A percentile compares a stretch with the other conserved stretches of the same genome.
Conservation (phyloP, 352 stramenopile genomes). For the Pythium vanterpoolii region DNA sequence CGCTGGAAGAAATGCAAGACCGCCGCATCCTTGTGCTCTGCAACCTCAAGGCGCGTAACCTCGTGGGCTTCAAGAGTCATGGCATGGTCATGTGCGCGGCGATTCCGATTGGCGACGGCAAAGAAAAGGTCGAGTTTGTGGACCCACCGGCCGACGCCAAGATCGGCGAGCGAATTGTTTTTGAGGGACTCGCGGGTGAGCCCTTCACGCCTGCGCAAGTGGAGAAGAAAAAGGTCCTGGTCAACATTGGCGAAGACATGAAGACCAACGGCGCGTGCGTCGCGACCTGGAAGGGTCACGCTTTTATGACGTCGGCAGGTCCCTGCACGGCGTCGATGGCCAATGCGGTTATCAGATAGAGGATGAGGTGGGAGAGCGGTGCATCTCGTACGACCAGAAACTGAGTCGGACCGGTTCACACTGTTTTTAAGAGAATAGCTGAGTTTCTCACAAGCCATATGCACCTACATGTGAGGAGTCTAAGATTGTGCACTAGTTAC, state of each 20-base stretch:
- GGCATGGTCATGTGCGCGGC: constrained; percentile 91
- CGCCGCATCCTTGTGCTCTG: constrained; percentile 85
- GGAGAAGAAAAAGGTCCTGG: constrained; percentile 90
- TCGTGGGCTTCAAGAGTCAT: constrained; percentile 89
- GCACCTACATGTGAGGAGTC: too few species aligned
- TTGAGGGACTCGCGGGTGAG: constrained; percentile 63
- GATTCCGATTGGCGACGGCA: constrained; percentile 55
- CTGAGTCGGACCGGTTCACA: too few species aligned
- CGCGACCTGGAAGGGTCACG: constrained; percentile 82
- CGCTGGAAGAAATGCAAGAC: constrained; percentile 84
- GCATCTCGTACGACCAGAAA: too few species aligned
- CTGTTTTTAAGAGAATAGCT: too few species aligned
- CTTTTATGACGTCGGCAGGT: constrained; percentile 69
- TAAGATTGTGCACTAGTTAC: constrained; percentile 15
- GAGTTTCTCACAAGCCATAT: too few species aligned
- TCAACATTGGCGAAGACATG: constrained; percentile 74
- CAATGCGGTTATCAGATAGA: constrained; percentile 81
- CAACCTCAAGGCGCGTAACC: constrained; percentile 90
- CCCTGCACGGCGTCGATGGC: constrained; percentile 65
- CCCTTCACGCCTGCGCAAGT: constrained; percentile 79
- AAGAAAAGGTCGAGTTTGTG: constrained; percentile 84
- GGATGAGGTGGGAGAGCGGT: not conserved
- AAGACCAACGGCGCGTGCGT: constrained; percentile 74
- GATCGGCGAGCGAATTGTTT: constrained; percentile 73
- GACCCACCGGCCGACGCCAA: constrained; percentile 71